phyloP scores from a whole-genome alignment of 169 alveolate genomes.

The Plasmodium fragile region DNA sequence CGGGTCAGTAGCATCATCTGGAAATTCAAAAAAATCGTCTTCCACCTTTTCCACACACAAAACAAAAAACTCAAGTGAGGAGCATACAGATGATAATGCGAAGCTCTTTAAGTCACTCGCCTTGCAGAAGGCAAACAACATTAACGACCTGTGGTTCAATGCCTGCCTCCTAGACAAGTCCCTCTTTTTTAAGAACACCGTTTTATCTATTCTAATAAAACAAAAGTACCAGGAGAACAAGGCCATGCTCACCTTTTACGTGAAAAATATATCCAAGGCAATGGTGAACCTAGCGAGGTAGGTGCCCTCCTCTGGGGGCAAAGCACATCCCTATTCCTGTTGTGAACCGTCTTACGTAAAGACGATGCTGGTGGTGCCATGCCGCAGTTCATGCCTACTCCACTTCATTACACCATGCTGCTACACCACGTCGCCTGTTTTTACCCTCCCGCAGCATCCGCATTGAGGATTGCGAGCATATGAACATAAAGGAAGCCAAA shows the following conservation, averaged over 20 bases:
- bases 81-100: constrained; percentile 23
- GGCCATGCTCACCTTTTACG: constrained; percentile 32
- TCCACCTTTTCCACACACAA: constrained; percentile 24
- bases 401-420: not conserved
- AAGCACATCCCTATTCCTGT: not conserved
- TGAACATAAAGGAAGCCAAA: constrained; percentile 49
- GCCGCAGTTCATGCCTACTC: not conserved
- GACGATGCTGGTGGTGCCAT: not conserved
- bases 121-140: constrained; percentile 63
- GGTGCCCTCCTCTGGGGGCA: not conserved
- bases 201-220: constrained; percentile 32
- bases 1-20: constrained; percentile 10
- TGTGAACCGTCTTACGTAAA: not conserved
- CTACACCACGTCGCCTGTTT: no score
- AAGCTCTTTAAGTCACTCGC: constrained; percentile 38
- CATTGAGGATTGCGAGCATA: constrained; percentile 45
- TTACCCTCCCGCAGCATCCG: constrained; percentile 10
- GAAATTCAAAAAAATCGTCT: constrained; percentile 9
- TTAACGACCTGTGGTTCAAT: constrained; percentile 69
- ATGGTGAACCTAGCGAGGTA: constrained; percentile 27
- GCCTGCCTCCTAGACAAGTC: constrained; percentile 48
- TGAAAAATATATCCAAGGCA: constrained; percentile 47
- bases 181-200: constrained; percentile 26
- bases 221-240: constrained; percentile 63
- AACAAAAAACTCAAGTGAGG: constrained; percentile 28